These are phyloP conservation scores for Tranzscheliella williamsii DNA, from an alignment of 1,284 basidiomycete genomes.

Conservation along the genomic window DNA sequence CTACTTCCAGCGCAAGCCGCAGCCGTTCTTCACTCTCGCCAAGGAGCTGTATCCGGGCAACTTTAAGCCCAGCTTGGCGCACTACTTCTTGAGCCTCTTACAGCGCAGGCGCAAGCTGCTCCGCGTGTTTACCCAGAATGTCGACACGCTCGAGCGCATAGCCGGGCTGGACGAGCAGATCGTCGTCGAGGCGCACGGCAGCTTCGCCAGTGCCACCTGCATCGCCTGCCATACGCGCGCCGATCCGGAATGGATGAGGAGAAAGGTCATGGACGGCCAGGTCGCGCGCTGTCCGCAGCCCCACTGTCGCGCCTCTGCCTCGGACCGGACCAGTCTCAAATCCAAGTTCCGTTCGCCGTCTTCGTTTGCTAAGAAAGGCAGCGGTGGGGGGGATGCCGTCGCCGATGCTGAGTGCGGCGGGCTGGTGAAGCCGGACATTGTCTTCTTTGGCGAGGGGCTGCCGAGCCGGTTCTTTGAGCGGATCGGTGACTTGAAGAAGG, in stretches of 20 bases:
- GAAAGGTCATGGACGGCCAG: slow-evolving; percentile 37
- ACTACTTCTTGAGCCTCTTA: slow-evolving; percentile 84
- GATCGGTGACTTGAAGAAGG: slow-evolving; percentile 63
- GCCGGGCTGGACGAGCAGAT: slow-evolving; percentile 75
- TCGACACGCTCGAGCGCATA: slow-evolving; percentile 87
- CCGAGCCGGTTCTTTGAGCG: slow-evolving; percentile 53
- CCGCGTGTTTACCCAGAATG: slow-evolving; percentile 75
- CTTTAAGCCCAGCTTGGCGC: slow-evolving; percentile 82
- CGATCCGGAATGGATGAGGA: slow-evolving; percentile 43
- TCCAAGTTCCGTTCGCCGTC: background rate
- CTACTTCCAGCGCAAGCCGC: slow-evolving; percentile 61
- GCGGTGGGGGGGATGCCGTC: background rate
- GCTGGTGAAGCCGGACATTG: slow-evolving; percentile 60
- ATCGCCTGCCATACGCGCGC: slow-evolving; percentile 43
- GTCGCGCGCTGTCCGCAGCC: slow-evolving; percentile 47
- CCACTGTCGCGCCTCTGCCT: slow-evolving; percentile 8
- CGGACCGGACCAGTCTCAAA: no score
- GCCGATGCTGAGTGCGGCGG: no score
- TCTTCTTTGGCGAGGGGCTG: slow-evolving; percentile 59
- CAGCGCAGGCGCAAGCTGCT: slow-evolving; percentile 70
- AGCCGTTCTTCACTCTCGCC: slow-evolving; percentile 62
- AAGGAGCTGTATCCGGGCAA: slow-evolving; percentile 87
- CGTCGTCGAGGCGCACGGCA: slow-evolving; percentile 93
- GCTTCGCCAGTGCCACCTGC: slow-evolving; percentile 61
- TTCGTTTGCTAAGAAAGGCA: background rate